phyloP scores from a whole-genome alignment of 2,329 filamentous ascomycete species.

The Didymellaceae sp. region DNA sequence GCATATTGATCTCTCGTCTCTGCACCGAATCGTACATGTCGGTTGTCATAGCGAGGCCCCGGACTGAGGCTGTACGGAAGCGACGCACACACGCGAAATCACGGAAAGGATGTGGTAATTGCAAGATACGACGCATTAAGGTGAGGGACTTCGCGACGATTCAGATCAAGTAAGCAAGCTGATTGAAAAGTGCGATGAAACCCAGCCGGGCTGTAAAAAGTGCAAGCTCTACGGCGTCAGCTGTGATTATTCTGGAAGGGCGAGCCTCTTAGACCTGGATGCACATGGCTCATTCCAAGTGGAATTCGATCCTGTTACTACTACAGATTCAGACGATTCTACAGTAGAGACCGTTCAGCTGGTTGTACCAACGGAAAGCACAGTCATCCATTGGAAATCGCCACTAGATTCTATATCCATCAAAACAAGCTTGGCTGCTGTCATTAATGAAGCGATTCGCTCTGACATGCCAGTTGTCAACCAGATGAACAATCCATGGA shows the following conservation, averaged over 20 bases:
- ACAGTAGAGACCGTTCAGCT: not conserved
- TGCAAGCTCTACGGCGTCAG: conserved; percentile 57
- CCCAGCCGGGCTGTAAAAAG: conserved; percentile 56
- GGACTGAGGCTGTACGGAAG: conserved; percentile 24
- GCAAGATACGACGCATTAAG: conserved; percentile 62
- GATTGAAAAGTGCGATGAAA: conserved; percentile 58
- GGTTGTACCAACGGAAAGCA: too few relatives aligned
- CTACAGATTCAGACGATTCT: not conserved
- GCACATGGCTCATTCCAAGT: conserved; percentile 39
- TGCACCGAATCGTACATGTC: conserved; percentile 19
- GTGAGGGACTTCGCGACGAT: conserved; percentile 32
- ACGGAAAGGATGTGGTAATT: conserved; percentile 62
- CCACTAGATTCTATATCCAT: not conserved
- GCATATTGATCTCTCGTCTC: too few relatives aligned
- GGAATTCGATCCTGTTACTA: conserved; percentile 3
- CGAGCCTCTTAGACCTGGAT: conserved; percentile 43
- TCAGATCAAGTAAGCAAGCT: not conserved
- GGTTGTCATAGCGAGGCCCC: conserved; percentile 17
- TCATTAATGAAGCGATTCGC: conserved; percentile 4
- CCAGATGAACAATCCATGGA: conserved; percentile 15
- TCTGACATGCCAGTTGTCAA: not conserved
- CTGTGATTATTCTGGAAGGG: conserved; percentile 54
- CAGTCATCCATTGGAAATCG: not conserved
- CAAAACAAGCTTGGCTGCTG: not conserved
- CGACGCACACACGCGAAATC: conserved; percentile 59